Evolutionary conservation across 768 basidiomycete species (phyloP).

Genomic region (Lactifluus pinguis): DNA sequence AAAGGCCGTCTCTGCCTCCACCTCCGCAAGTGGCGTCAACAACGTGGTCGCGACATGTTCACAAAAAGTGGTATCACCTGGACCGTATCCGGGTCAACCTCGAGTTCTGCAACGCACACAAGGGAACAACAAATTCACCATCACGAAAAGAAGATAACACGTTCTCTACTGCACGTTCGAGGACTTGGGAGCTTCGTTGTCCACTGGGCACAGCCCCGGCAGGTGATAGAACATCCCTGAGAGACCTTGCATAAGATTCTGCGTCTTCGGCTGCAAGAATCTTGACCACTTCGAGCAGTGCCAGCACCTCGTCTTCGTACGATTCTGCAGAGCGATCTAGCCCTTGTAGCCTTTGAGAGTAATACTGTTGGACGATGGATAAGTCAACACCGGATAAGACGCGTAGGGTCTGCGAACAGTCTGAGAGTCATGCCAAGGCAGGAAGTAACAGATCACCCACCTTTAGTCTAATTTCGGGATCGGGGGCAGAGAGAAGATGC

Average conservation of each 20-base stretch:
- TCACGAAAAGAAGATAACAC: constrained; percentile 42
- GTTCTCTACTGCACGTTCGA: constrained; percentile 49
- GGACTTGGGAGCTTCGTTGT: constrained; percentile 31
- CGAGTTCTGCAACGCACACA: not conserved
- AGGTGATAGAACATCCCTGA: constrained; percentile 35
- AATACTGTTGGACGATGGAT: constrained; percentile 48
- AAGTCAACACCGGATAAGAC: constrained; percentile 51
- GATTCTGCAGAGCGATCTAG: constrained; percentile 29
- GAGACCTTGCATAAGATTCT: constrained; percentile 45
- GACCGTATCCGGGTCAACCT: not conserved
- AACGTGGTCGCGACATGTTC: constrained; percentile 27
- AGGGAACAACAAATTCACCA: constrained; percentile 30
- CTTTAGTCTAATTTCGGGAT: constrained; percentile 48
- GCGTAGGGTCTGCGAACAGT: constrained; percentile 43
- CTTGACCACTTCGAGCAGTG: constrained; percentile 49
- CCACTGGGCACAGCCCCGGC: constrained; percentile 28
- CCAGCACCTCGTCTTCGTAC: constrained; percentile 34
- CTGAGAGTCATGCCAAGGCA: not conserved
- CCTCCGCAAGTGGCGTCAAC: constrained; percentile 14
- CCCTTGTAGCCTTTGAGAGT: constrained; percentile 34
- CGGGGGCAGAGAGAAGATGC: constrained; percentile 53
- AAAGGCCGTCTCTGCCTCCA: constrained; percentile 19
- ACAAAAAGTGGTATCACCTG: constrained; percentile 20
- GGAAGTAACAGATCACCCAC: constrained; percentile 29
- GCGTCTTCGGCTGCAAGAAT: constrained; percentile 41